These are phyloP conservation scores for Skeletonema marinoi DNA, from an alignment of 108 stramenopile genomes.

Conservation along the genomic window DNA sequence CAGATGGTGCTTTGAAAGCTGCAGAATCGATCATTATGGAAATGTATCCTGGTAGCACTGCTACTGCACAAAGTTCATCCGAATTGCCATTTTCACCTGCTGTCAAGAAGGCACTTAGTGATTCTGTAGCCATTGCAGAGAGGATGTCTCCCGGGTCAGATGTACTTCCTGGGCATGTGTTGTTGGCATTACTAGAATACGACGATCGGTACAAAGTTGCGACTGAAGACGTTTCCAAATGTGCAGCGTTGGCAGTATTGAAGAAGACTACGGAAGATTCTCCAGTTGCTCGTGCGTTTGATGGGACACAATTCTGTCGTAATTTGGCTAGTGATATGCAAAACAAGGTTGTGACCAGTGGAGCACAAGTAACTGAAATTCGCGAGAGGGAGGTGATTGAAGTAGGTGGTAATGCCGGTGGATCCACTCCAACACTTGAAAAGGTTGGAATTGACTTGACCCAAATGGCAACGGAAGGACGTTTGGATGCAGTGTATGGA, in stretches of 20 bases:
- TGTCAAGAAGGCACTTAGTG: slow-evolving; percentile 35
- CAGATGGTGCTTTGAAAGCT: slow-evolving; percentile 33
- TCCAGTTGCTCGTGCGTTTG: slow-evolving; percentile 24
- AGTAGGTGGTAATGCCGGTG: slow-evolving; percentile 50
- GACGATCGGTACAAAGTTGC: slow-evolving; percentile 48
- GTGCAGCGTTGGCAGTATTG: slow-evolving; percentile 36
- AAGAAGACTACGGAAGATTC: slow-evolving; percentile 11
- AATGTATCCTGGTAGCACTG: slow-evolving; percentile 10
- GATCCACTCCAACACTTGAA: slow-evolving; percentile 59
- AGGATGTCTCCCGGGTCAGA: slow-evolving; percentile 25
- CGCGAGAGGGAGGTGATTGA: slow-evolving; percentile 54
- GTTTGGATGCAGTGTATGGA: slow-evolving; percentile 70
- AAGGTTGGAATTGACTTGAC: slow-evolving; percentile 81
- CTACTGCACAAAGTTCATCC: background rate
- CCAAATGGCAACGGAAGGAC: slow-evolving; percentile 71
- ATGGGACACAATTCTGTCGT: slow-evolving; percentile 44
- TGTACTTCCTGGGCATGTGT: slow-evolving; percentile 52
- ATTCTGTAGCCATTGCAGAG: slow-evolving; percentile 43
- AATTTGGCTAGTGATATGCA: slow-evolving; percentile 30
- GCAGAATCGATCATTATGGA: slow-evolving; percentile 26
- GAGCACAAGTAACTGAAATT: slow-evolving; percentile 33
- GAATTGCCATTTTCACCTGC: slow-evolving; percentile 48
- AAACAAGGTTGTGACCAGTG: slow-evolving; percentile 11
- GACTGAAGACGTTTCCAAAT: slow-evolving; percentile 38
- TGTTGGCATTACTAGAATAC: slow-evolving; percentile 46